Percentiles rank a stretch among this genome's conserved stretches.
phyloP scores from a whole-genome alignment of 2,329 filamentous ascomycete species.

The Fusarium sp. region DNA sequence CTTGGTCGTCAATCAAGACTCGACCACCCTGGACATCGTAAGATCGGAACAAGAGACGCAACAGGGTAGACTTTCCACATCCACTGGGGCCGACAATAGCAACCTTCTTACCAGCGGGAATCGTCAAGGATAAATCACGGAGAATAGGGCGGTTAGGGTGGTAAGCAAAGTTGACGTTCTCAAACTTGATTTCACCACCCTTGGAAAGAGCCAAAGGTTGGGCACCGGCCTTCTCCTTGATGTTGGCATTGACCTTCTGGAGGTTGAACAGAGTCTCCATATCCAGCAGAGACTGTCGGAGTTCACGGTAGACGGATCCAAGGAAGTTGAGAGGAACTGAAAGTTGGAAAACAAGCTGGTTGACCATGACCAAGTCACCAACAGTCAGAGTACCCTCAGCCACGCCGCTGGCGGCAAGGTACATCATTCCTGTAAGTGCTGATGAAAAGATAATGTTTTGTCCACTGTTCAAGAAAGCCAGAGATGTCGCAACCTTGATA shows the following conservation, averaged over 20 bases:
- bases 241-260: constrained; percentile 92
- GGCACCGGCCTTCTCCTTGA: constrained; percentile 81
- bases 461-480: constrained; percentile 92
- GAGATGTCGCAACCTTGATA: constrained; percentile 95
- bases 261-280: constrained; percentile 99
- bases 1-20: constrained; percentile 92
- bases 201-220: constrained; percentile 76
- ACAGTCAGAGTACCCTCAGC: constrained; percentile 85
- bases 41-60: constrained; percentile 91
- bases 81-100: constrained; percentile 95
- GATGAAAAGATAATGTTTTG: constrained; percentile 98
- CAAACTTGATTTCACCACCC: constrained; percentile 91
- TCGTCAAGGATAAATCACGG: constrained; percentile 84
- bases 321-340: constrained; percentile 97
- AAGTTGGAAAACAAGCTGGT: constrained; percentile 97
- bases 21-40: constrained; percentile 89
- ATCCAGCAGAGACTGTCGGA: constrained; percentile 92
- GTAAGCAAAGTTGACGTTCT: constrained; percentile 96
- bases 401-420: constrained; percentile 90
- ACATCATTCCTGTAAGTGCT: constrained; percentile 97
- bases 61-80: constrained; percentile 94
- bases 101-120: constrained; percentile 95
- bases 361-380: constrained; percentile 97
- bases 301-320: constrained; percentile 96
- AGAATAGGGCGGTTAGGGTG: constrained; percentile 87